Conservation (phyloP, 495 filamentous ascomycete species). For the Evansstolkia leycettana region DNA sequence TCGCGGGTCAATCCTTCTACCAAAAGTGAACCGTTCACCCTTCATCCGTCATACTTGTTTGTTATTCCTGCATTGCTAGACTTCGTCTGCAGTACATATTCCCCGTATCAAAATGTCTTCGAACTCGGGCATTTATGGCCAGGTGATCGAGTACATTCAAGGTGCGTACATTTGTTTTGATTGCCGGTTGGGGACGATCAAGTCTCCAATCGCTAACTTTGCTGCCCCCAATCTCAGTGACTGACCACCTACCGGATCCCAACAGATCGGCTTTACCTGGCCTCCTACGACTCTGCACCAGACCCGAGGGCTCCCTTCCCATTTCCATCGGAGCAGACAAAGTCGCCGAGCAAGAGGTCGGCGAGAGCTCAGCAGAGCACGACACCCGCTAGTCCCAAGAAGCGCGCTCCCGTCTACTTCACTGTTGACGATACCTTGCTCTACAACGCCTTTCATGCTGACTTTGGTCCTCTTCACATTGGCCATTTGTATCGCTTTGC, state of each 20-base stretch:
- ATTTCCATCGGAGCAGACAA: conserved; percentile 49
- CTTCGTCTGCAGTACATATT: conserved; percentile 4
- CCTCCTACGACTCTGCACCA: conserved; percentile 76
- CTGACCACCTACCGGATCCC: background rate
- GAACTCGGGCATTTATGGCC: conserved; percentile 43
- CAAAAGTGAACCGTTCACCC: background rate
- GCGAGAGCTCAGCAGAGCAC: conserved; percentile 49
- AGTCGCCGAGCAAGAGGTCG: conserved; percentile 66
- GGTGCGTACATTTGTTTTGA: conserved; percentile 31
- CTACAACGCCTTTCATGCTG: conserved; percentile 97
- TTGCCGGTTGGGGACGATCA: too few species aligned
- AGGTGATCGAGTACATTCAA: conserved; percentile 70
- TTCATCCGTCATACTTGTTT: conserved; percentile 2
- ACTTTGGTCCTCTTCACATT: conserved; percentile 95
- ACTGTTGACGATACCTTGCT: conserved; percentile 83
- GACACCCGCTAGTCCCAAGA: conserved; percentile 8
- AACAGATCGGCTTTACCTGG: conserved; percentile 87
- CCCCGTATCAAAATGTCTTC: conserved; percentile 20
- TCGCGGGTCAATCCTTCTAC: background rate
- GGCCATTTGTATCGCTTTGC: conserved; percentile 95
- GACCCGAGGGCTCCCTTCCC: conserved; percentile 76
- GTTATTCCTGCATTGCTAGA: conserved; percentile 1
- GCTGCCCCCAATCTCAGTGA: background rate
- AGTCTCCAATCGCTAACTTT: background rate
- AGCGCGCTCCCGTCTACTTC: conserved; percentile 75